Conservation (phyloP, 208 protist genomes). For the Acanthamoeba sp. region DNA sequence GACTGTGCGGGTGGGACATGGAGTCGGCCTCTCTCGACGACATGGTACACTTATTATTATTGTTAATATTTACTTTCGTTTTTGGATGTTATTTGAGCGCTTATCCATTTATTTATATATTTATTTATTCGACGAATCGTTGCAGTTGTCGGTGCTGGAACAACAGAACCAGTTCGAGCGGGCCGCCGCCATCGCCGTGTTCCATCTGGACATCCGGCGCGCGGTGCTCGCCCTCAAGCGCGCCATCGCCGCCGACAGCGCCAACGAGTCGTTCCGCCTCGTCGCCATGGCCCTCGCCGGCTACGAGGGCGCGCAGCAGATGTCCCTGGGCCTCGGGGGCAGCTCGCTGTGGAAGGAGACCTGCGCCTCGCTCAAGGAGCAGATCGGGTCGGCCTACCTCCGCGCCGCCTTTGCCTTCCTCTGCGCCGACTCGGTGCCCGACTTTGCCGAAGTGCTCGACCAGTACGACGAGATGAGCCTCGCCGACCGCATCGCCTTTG, state of each 20-base stretch:
- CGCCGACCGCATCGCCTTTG: slow-evolving; percentile 83
- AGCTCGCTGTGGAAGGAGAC: slow-evolving; percentile 81
- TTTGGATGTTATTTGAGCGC: background rate
- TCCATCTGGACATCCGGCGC: slow-evolving; percentile 82
- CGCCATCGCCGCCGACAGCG: slow-evolving; percentile 18
- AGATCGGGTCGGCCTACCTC: slow-evolving; percentile 82
- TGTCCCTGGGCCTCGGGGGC: background rate
- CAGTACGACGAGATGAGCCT: slow-evolving; percentile 79
- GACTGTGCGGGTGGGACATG: slow-evolving; percentile 68
- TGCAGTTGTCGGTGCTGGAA: slow-evolving; percentile 74
- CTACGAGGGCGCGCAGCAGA: slow-evolving; percentile 65
- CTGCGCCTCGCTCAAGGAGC: slow-evolving; percentile 71
- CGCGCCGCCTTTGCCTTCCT: slow-evolving; percentile 85
- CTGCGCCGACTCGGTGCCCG: slow-evolving; percentile 27
- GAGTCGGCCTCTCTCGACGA: slow-evolving; percentile 47
- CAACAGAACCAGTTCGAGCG: slow-evolving; percentile 79
- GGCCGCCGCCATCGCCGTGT: slow-evolving; percentile 80
- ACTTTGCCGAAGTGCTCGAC: slow-evolving; percentile 64
- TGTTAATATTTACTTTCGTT: background rate
- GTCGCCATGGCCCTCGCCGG: slow-evolving; percentile 84
- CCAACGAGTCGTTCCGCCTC: slow-evolving; percentile 58
- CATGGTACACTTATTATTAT: background rate
- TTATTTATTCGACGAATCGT: background rate
- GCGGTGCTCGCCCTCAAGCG: slow-evolving; percentile 75
- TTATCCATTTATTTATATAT: background rate